Conservation (phyloP, 2,329 filamentous ascomycete genomes). For the Keithomyces neogunnii region DNA sequence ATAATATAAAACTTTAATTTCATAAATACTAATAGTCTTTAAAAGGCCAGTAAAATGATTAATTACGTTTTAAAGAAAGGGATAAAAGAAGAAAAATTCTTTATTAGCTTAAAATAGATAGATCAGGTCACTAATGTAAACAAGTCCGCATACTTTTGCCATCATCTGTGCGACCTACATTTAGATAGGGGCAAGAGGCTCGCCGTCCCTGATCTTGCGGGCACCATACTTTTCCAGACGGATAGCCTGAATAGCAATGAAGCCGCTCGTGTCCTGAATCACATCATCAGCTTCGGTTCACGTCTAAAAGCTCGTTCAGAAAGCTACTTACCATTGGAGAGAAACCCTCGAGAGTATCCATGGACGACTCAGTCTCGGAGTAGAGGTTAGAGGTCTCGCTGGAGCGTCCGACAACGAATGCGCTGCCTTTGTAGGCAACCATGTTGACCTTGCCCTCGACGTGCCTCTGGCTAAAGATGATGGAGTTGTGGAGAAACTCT, state of each 20-base stretch:
- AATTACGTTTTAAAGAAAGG: no score
- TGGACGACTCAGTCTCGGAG: constrained; percentile 37
- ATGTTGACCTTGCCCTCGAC: constrained; percentile 23
- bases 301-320: not conserved
- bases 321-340: constrained; percentile 13
- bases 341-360: constrained; percentile 35
- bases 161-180: not conserved
- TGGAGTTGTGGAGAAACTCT: constrained; percentile 53
- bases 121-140: no score
- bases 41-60: no score
- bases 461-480: constrained; percentile 49
- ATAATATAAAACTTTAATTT: no score
- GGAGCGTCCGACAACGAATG: constrained; percentile 36
- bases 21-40: no score
- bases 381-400: constrained; percentile 41
- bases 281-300: not conserved
- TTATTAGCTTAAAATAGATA: no score
- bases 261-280: constrained; percentile 48
- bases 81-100: no score
- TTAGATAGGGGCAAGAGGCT: constrained; percentile 26
- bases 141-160: no score
- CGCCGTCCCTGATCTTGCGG: constrained; percentile 23
- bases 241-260: constrained; percentile 63
- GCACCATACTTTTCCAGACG: constrained; percentile 42
- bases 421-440: constrained; percentile 37